Percentiles rank a stretch among this genome's conserved stretches.
Evolutionary conservation across 2,329 filamentous ascomycete genomes (phyloP).

Genomic region (Stagonosporopsis cucurbitacearum): DNA sequence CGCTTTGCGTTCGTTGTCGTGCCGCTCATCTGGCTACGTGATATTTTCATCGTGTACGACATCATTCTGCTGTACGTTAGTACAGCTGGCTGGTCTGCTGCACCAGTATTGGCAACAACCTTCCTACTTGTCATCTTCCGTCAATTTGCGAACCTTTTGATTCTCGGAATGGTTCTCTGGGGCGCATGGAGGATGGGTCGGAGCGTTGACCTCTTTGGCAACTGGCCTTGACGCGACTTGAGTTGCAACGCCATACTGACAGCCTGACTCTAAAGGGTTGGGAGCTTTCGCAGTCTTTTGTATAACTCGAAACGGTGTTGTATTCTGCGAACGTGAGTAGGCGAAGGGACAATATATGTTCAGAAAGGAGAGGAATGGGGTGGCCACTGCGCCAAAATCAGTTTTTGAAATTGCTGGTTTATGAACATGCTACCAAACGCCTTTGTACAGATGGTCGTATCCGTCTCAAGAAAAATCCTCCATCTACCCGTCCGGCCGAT

Average conservation of each 20-base stretch:
- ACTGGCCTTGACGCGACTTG: not conserved
- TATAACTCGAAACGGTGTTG: not conserved
- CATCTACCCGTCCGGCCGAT: not conserved
- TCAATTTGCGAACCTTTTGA: not conserved
- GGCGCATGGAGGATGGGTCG: not conserved
- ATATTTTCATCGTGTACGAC: not conserved
- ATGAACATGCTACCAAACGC: constrained; percentile 20
- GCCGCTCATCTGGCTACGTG: not conserved
- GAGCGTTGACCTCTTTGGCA: not conserved
- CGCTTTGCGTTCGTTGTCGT: not conserved
- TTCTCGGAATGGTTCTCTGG: not conserved
- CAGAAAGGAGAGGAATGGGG: not conserved
- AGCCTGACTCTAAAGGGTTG: too few relatives aligned
- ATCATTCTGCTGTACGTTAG: not conserved
- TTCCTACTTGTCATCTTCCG: not conserved
- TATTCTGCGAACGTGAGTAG: not conserved
- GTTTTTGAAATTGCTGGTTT: constrained; percentile 12
- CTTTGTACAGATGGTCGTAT: constrained; percentile 9
- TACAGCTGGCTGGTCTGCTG: not conserved
- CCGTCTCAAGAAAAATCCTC: not conserved
- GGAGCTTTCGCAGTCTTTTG: too few relatives aligned
- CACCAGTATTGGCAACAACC: not conserved
- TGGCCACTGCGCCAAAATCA: not conserved
- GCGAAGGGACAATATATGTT: not conserved
- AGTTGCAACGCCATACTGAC: too few relatives aligned